Evolutionary conservation across 2,329 filamentous ascomycete species (phyloP).

Genomic region (Waltergamsia citrina): DNA sequence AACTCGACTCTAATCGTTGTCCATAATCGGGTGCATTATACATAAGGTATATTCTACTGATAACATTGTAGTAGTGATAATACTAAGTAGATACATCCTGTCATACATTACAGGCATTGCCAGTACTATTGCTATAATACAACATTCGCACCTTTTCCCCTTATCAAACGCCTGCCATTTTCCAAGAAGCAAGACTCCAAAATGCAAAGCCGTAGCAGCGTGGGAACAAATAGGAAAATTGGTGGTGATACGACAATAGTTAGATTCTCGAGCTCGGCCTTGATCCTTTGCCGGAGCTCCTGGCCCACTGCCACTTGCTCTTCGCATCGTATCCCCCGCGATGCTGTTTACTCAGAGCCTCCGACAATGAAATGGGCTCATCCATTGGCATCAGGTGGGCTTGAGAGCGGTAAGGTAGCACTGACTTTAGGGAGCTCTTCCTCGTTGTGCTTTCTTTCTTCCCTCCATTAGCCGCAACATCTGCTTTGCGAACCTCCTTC

Average conservation of each 20-base stretch:
- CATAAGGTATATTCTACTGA: no score
- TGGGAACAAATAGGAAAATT: not conserved
- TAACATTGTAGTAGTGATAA: no score
- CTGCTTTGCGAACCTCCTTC: constrained; percentile 41
- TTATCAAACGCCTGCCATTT: no score
- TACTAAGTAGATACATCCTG: no score
- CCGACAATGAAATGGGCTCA: constrained; percentile 23
- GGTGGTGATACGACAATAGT: not conserved
- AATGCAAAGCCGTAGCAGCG: no score
- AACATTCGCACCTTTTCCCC: no score
- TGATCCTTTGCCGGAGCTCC: constrained; percentile 10
- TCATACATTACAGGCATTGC: no score
- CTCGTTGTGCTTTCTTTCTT: constrained; percentile 12
- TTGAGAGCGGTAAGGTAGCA: constrained; percentile 26
- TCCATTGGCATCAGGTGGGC: constrained; percentile 22
- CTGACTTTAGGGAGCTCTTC: constrained; percentile 15
- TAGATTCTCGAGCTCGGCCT: constrained; percentile 11
- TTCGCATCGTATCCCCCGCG: constrained; percentile 11
- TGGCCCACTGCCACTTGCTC: constrained; percentile 14
- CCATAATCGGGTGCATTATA: no score
- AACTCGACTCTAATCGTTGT: no score
- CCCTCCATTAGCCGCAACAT: constrained; percentile 8
- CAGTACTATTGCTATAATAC: no score
- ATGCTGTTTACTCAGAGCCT: constrained; percentile 17
- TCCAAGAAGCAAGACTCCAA: no score